These are phyloP conservation scores for Lactarius hengduanensis DNA, from an alignment of 768 basidiomycete genomes.

Conservation along the genomic window DNA sequence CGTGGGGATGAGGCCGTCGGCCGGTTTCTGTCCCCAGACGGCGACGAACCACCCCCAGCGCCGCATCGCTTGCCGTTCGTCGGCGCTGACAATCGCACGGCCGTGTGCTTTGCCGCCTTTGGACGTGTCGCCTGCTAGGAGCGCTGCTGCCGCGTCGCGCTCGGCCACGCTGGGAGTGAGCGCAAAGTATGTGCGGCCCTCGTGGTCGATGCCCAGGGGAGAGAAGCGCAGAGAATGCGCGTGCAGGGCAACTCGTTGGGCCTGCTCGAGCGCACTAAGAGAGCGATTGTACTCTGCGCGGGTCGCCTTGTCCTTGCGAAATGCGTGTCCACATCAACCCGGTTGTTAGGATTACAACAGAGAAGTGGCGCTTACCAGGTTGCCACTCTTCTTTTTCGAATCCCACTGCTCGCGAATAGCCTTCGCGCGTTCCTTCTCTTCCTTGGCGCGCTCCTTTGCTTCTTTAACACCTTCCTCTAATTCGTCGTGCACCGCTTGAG, in stretches of 20 bases:
- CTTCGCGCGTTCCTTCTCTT: constrained; percentile 51
- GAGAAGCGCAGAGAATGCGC: constrained; percentile 53
- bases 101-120: constrained; percentile 44
- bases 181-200: constrained; percentile 67
- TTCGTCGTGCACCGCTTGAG: constrained; percentile 52
- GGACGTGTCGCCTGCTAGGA: constrained; percentile 35
- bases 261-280: constrained; percentile 52
- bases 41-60: constrained; percentile 79
- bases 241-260: constrained; percentile 48
- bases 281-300: constrained; percentile 50
- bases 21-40: constrained; percentile 63
- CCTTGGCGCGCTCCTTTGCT: constrained; percentile 51
- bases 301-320: constrained; percentile 43
- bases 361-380: constrained; percentile 11
- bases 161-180: constrained; percentile 60
- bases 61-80: constrained; percentile 51
- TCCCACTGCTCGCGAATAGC: constrained; percentile 63
- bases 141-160: constrained; percentile 45
- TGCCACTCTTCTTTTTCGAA: constrained; percentile 33
- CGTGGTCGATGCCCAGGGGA: constrained; percentile 65
- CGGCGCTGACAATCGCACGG: constrained; percentile 40
- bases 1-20: constrained; percentile 11
- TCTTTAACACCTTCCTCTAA: constrained; percentile 58
- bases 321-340: neutral
- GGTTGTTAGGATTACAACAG: neutral